These are phyloP conservation scores for Amesomyces nigricolor DNA, from an alignment of 2,329 filamentous ascomycete genomes.

Conservation along the genomic window DNA sequence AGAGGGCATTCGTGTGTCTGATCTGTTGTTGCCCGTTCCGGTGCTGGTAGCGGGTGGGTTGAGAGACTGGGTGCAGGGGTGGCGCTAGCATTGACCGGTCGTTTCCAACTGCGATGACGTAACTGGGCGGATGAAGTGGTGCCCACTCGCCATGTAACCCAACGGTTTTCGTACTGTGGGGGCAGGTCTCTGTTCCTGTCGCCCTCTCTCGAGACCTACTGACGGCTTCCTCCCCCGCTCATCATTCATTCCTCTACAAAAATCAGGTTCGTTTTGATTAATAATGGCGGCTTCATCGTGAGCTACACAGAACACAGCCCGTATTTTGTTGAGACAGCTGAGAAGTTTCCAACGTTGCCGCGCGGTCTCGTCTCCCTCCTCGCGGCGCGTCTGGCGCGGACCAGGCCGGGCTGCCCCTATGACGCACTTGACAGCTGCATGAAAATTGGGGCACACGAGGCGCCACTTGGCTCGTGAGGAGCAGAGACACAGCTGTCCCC, in stretches of 20 bases:
- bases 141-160: slow-evolving; percentile 22
- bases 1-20: neutral
- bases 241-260: neutral
- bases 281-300: no score
- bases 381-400: no score
- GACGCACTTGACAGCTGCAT: slow-evolving; percentile 19
- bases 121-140: slow-evolving; percentile 20
- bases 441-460: slow-evolving; percentile 18
- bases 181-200: neutral
- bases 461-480: slow-evolving; percentile 16
- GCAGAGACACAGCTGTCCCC: neutral
- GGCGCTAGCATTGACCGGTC: slow-evolving; percentile 11
- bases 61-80: slow-evolving; percentile 7
- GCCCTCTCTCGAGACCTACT: neutral
- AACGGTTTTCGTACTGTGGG: slow-evolving; percentile 23
- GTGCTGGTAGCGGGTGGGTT: neutral
- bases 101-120: slow-evolving; percentile 25
- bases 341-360: no score
- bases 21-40: neutral
- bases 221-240: neutral
- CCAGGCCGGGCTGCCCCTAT: slow-evolving; percentile 13
- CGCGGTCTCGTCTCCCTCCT: no score
- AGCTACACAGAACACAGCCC: neutral
- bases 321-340: no score
- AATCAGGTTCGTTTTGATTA: no score